Percentiles rank a stretch among this genome's conserved stretches.
These are phyloP conservation scores for Tillandsia fasciculata DNA, from an alignment of 176 grass and related monocot species.

Conservation along the genomic window DNA sequence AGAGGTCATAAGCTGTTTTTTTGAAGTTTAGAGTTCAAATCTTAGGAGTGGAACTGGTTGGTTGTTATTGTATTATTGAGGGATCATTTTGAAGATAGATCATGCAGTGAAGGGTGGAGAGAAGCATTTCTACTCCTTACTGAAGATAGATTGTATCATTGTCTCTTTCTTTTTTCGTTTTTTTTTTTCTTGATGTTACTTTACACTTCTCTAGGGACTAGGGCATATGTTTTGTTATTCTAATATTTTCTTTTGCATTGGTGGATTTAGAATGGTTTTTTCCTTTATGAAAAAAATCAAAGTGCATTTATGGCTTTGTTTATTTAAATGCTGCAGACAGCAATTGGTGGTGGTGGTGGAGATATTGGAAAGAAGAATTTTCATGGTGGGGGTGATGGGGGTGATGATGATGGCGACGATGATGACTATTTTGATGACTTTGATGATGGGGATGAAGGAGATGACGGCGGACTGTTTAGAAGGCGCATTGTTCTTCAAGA, in stretches of 20 bases:
- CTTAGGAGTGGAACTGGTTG: too few species aligned
- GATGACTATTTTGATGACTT: constrained; percentile 98
- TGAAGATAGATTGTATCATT: too few species aligned
- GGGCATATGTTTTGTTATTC: too few species aligned
- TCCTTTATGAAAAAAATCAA: not conserved
- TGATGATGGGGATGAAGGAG: constrained; percentile 82
- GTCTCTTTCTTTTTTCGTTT: too few species aligned
- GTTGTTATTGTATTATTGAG: too few species aligned
- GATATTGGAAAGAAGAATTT: constrained; percentile 92
- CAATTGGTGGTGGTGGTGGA: constrained; percentile 85
- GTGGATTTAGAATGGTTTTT: not conserved
- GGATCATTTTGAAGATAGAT: too few species aligned
- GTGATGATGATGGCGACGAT: constrained; percentile 92
- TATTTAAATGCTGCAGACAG: constrained; percentile 38
- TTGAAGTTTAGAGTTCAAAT: too few species aligned
- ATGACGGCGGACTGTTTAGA: constrained; percentile 79
- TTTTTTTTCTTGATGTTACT: too few species aligned
- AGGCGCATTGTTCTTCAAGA: constrained; percentile 68
- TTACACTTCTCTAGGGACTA: too few species aligned
- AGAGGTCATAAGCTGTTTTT: too few species aligned
- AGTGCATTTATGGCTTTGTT: constrained; percentile 16
- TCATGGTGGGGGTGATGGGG: constrained; percentile 90
- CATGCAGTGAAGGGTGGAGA: too few species aligned
- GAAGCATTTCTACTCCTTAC: too few species aligned
- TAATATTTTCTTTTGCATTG: not conserved